These are phyloP conservation scores for Corynascus novoguineensis DNA, from an alignment of 495 filamentous ascomycete species.

Conservation along the genomic window DNA sequence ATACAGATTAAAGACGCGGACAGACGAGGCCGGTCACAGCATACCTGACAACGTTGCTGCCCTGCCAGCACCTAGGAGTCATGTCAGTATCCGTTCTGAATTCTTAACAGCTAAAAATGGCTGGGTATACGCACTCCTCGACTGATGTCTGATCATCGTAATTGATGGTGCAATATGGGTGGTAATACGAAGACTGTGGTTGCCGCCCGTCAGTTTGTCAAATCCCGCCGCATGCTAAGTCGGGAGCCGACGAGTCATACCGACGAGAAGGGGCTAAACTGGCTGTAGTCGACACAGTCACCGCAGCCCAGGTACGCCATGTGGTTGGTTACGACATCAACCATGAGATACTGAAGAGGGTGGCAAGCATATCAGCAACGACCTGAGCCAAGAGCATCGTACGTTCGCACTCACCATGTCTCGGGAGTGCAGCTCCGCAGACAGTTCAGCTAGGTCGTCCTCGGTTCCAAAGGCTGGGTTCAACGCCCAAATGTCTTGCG, in stretches of 20 bases:
- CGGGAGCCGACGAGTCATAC: slow-evolving; percentile 9
- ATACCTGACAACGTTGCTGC: slow-evolving; percentile 50
- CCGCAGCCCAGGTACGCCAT: slow-evolving; percentile 59
- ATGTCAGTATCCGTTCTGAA: slow-evolving; percentile 11
- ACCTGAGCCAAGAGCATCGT: not conserved
- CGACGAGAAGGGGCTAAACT: slow-evolving; percentile 61
- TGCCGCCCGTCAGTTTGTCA: not conserved
- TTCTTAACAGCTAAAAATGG: slow-evolving; percentile 17
- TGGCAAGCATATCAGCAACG: not conserved
- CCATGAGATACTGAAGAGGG: slow-evolving; percentile 58
- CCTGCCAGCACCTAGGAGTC: slow-evolving; percentile 56
- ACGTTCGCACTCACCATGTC: slow-evolving; percentile 45
- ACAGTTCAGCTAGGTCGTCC: slow-evolving; percentile 58
- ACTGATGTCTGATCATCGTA: slow-evolving; percentile 52
- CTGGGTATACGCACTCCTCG: slow-evolving; percentile 32
- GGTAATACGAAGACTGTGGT: slow-evolving; percentile 51
- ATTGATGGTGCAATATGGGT: slow-evolving; percentile 61
- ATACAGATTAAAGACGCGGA: not conserved
- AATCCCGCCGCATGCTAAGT: not conserved
- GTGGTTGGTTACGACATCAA: slow-evolving; percentile 76
- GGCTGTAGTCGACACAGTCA: slow-evolving; percentile 52
- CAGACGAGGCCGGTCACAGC: not conserved
- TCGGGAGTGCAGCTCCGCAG: slow-evolving; percentile 53
- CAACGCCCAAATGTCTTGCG: slow-evolving; percentile 58
- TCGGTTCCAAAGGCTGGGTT: slow-evolving; percentile 63